Evolutionary conservation across 345 rosid genomes (phyloP).

Genomic region (Isatis tinctoria): DNA sequence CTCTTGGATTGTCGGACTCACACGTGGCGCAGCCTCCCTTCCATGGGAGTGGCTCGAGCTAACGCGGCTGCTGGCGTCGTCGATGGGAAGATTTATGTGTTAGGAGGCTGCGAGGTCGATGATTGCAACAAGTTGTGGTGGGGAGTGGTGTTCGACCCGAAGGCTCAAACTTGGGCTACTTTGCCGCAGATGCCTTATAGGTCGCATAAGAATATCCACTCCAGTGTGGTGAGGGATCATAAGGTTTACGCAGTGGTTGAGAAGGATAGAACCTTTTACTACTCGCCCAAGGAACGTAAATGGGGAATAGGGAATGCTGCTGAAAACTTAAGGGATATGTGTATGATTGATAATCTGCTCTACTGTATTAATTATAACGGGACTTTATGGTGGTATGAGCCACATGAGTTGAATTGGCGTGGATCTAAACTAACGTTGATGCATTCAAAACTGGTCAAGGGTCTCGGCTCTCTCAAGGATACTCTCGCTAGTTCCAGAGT

Average conservation of each 20-base stretch:
- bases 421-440: background rate
- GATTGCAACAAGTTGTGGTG: background rate
- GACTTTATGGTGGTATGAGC: background rate
- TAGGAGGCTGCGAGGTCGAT: conserved; percentile 44
- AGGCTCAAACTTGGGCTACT: background rate
- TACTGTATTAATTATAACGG: background rate
- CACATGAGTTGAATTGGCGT: background rate
- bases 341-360: background rate
- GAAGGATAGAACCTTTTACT: background rate
- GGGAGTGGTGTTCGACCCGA: background rate
- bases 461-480: background rate
- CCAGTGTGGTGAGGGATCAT: background rate
- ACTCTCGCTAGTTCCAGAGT: background rate
- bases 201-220: background rate
- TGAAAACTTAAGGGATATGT: background rate
- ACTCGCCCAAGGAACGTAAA: background rate
- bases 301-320: background rate
- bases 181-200: background rate
- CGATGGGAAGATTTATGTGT: conserved; percentile 50
- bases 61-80: conserved; percentile 52
- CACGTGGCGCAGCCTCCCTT: conserved; percentile 44
- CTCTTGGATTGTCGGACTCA: no score
- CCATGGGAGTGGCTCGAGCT: conserved; percentile 46
- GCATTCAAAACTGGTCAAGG: background rate
- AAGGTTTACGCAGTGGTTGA: background rate